A percentile compares a stretch with the other conserved stretches of the same genome.
Evolutionary conservation across 495 filamentous ascomycete genomes (phyloP).

Genomic region (Hypoxylon fuscum): DNA sequence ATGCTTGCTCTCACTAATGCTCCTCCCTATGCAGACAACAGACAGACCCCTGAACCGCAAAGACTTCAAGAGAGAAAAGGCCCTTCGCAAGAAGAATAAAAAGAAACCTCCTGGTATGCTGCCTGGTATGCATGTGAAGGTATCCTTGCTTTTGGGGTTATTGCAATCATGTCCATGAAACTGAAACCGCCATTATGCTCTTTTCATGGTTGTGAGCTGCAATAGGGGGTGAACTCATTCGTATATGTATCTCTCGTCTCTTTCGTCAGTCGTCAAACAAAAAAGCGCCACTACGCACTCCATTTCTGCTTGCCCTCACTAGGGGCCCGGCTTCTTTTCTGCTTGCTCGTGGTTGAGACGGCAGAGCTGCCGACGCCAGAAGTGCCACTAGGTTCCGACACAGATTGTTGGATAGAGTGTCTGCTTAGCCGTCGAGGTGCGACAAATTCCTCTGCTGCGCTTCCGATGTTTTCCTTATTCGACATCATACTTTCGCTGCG

Average conservation of each 20-base stretch:
- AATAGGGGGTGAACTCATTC: too few relatives aligned
- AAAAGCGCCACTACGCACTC: constrained; percentile 29
- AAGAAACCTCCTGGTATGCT: too few relatives aligned
- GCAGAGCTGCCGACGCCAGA: not conserved
- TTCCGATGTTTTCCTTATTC: constrained; percentile 44
- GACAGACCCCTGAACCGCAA: too few relatives aligned
- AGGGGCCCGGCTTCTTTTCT: constrained; percentile 38
- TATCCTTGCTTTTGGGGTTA: too few relatives aligned
- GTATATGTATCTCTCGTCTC: not conserved
- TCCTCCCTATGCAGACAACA: too few relatives aligned
- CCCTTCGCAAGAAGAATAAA: not conserved
- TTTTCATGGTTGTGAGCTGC: too few relatives aligned
- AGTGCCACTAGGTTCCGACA: constrained; percentile 9
- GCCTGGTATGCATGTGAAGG: not conserved
- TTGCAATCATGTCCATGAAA: constrained; percentile 8
- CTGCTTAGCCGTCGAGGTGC: not conserved
- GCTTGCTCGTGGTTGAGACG: constrained; percentile 24
- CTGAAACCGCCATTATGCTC: not conserved
- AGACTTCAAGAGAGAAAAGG: too few relatives aligned
- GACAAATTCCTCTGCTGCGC: constrained; percentile 1
- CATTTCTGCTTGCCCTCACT: constrained; percentile 42
- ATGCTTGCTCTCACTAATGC: too few relatives aligned
- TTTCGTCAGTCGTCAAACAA: constrained; percentile 11
- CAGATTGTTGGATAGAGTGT: constrained; percentile 22
- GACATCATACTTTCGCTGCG: constrained; percentile 41